These are phyloP conservation scores for Cercis canadensis DNA, from an alignment of 306 rosid genomes.

Conservation along the genomic window DNA sequence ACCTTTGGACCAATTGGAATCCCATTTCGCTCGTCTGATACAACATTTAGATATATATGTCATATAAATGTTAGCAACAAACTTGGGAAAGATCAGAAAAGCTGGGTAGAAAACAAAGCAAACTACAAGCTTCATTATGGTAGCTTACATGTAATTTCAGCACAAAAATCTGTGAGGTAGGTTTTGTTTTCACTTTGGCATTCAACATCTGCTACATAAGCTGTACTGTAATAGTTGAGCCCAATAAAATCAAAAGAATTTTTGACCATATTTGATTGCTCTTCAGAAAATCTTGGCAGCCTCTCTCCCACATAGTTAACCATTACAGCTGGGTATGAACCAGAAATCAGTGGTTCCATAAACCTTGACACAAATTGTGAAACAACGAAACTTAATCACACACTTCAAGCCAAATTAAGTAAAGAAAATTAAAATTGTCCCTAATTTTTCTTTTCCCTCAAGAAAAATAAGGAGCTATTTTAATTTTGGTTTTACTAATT, in stretches of 20 bases:
- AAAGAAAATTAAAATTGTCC: too few species aligned
- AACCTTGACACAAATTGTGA: constrained; percentile 43
- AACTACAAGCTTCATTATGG: constrained; percentile 28
- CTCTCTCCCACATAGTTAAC: constrained; percentile 46
- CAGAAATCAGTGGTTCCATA: constrained; percentile 63
- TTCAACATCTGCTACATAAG: constrained; percentile 48
- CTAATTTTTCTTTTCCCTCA: too few species aligned
- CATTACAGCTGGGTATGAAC: constrained; percentile 62
- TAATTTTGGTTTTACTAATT: too few species aligned
- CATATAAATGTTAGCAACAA: not conserved
- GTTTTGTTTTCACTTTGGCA: constrained; percentile 27
- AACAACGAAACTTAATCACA: not conserved
- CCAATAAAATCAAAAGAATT: constrained; percentile 72
- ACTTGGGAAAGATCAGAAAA: not conserved
- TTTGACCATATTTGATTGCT: constrained; percentile 48
- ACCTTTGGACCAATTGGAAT: constrained; percentile 63
- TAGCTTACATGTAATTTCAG: constrained; percentile 45
- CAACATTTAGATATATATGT: constrained; percentile 24
- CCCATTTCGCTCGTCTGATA: constrained; percentile 46
- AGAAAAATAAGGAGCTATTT: too few species aligned
- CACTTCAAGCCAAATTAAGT: not conserved
- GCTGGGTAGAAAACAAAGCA: not conserved
- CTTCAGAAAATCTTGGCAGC: constrained; percentile 55
- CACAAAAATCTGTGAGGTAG: constrained; percentile 39
- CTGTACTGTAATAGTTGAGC: constrained; percentile 61